phyloP scores from a whole-genome alignment of 805 yeast genomes.

The Lachancea kluyveri region DNA sequence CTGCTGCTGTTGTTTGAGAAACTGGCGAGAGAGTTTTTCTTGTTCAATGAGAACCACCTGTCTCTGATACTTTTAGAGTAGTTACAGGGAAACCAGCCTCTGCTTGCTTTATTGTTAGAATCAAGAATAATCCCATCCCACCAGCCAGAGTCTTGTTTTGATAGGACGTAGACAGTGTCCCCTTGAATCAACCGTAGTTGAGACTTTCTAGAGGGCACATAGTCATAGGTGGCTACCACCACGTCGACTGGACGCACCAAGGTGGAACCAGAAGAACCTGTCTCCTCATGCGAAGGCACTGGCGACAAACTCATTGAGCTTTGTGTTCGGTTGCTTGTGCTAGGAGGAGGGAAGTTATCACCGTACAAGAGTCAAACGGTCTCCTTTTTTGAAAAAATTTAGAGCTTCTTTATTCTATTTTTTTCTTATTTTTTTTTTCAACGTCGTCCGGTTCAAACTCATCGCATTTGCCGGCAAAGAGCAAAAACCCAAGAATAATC shows the following conservation, averaged over 20 bases:
- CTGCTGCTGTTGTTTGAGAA: slow-evolving; percentile 6
- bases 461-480: too few relatives aligned
- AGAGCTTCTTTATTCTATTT: too few relatives aligned
- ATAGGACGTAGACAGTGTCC: slow-evolving; percentile 64
- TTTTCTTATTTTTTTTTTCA: too few relatives aligned
- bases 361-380: too few relatives aligned
- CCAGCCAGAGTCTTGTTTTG: slow-evolving; percentile 66
- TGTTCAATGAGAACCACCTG: slow-evolving; percentile 1
- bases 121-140: slow-evolving; percentile 67
- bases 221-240: slow-evolving; percentile 19
- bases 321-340: too few relatives aligned
- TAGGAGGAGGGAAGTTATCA: too few relatives aligned
- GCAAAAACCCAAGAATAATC: too few relatives aligned
- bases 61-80: slow-evolving; percentile 38
- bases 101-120: slow-evolving; percentile 29
- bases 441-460: too few relatives aligned
- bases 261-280: slow-evolving; percentile 1
- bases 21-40: slow-evolving; percentile 1
- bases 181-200: slow-evolving; percentile 34
- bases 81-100: slow-evolving; percentile 86
- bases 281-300: slow-evolving; percentile 5
- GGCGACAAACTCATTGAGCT: slow-evolving; percentile 6
- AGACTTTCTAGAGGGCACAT: slow-evolving; percentile 9
- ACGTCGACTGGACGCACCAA: slow-evolving; percentile 10
- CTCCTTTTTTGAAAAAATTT: too few relatives aligned